These are phyloP conservation scores for Lanzia echinophila DNA, from an alignment of 2,329 filamentous ascomycete species.

Conservation along the genomic window DNA sequence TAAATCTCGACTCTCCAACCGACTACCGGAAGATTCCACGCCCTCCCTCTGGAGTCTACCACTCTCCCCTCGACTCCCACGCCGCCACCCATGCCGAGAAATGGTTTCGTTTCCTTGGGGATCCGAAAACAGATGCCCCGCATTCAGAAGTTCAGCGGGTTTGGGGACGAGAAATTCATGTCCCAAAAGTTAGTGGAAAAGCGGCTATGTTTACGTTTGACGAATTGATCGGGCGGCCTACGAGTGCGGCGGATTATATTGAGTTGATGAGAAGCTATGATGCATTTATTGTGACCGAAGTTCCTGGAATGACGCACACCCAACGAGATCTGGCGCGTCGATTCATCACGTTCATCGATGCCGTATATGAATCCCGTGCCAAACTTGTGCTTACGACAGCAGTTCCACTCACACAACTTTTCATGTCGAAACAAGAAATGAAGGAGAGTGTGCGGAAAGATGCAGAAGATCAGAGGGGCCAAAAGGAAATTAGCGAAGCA, in stretches of 20 bases:
- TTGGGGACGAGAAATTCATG: conserved; percentile 85
- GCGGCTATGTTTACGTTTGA: conserved; percentile 90
- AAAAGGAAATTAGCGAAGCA: conserved; percentile 30
- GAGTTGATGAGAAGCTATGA: conserved; percentile 87
- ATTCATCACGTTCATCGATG: conserved; percentile 97
- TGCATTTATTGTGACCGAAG: conserved; percentile 83
- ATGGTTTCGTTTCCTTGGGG: conserved; percentile 93
- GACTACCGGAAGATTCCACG: conserved; percentile 97
- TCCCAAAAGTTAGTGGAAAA: conserved; percentile 80
- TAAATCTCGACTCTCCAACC: conserved; percentile 90
- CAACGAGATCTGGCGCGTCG: conserved; percentile 82
- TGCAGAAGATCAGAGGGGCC: conserved; percentile 33
- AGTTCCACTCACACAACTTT: conserved; percentile 78
- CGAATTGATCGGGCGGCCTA: conserved; percentile 82
- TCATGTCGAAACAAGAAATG: conserved; percentile 68
- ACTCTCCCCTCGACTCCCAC: conserved; percentile 74
- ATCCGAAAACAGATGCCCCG: conserved; percentile 60
- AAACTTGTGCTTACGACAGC: conserved; percentile 91
- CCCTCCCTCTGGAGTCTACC: conserved; percentile 88
- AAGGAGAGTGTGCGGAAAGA: conserved; percentile 50
- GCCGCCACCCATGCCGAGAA: conserved; percentile 79
- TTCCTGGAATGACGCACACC: conserved; percentile 84
- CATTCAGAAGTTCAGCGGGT: conserved; percentile 75
- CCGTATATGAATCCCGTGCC: conserved; percentile 86
- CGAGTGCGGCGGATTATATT: conserved; percentile 89